These are phyloP conservation scores for Chlamydomonas schloesseri DNA, from an alignment of 139 green algal genomes.

Conservation along the genomic window DNA sequence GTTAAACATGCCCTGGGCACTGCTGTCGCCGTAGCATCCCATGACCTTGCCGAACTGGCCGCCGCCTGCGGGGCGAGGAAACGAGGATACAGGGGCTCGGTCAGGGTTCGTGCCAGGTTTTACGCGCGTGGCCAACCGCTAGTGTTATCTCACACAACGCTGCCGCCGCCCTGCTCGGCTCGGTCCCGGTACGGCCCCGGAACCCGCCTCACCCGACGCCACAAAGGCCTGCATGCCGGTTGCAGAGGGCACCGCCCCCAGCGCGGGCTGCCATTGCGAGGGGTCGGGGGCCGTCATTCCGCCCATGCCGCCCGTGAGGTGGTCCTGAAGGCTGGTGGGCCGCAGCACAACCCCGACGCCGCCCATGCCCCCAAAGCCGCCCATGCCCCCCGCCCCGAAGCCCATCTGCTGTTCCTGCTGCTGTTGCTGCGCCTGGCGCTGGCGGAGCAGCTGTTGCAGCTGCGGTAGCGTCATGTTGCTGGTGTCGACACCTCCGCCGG, in stretches of 20 bases:
- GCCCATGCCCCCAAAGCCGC: not conserved
- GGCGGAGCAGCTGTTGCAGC: conserved; percentile 12
- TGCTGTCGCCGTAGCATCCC: too few species aligned
- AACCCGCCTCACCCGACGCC: not conserved
- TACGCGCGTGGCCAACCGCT: too few species aligned
- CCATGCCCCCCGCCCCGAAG: not conserved
- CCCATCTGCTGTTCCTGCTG: not conserved
- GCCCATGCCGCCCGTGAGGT: not conserved
- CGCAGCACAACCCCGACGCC: conserved; percentile 12
- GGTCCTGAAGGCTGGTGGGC: conserved; percentile 11
- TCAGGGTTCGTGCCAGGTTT: too few species aligned
- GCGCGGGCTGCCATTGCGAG: not conserved
- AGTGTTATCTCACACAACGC: too few species aligned
- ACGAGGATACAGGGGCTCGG: too few species aligned
- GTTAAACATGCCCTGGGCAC: too few species aligned
- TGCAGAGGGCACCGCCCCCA: not conserved
- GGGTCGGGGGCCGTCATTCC: not conserved
- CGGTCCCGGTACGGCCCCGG: not conserved
- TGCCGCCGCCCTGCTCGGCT: not conserved
- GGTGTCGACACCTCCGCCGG: not conserved
- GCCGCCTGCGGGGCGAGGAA: too few species aligned
- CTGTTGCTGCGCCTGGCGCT: conserved; percentile 18
- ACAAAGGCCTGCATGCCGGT: not conserved
- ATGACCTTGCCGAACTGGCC: too few species aligned
- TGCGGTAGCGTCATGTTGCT: conserved; percentile 8